Evolutionary conservation across 2,329 filamentous ascomycete genomes (phyloP).

Genomic region (Diaporthe longicolla): DNA sequence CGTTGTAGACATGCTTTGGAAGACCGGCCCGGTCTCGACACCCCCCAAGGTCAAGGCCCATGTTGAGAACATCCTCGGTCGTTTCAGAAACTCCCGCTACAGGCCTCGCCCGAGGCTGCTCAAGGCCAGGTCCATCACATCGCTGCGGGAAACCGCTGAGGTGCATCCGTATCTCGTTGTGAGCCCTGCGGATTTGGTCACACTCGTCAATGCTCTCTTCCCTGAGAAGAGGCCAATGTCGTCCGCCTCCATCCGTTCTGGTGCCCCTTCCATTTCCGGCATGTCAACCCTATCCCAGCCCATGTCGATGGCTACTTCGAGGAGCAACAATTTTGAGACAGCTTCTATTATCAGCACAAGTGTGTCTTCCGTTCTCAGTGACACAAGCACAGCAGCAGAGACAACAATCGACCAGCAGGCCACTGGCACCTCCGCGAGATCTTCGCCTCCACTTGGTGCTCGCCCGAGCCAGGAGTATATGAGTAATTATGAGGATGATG

Average conservation of each 20-base stretch:
- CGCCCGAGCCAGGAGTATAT: constrained; percentile 58
- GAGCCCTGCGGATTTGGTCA: constrained; percentile 83
- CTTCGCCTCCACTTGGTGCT: constrained; percentile 67
- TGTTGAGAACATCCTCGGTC: constrained; percentile 78
- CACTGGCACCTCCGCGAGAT: constrained; percentile 65
- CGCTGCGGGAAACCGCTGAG: constrained; percentile 81
- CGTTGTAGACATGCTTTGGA: constrained; percentile 84
- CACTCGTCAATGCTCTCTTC: constrained; percentile 86
- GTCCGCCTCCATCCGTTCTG: constrained; percentile 74
- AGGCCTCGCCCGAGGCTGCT: constrained; percentile 71
- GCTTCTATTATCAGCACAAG: constrained; percentile 81
- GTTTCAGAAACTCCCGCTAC: constrained; percentile 70
- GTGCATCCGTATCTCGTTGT: constrained; percentile 86
- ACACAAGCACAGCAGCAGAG: constrained; percentile 76
- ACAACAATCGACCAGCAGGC: constrained; percentile 71
- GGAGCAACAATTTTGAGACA: constrained; percentile 71
- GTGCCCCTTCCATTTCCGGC: constrained; percentile 76
- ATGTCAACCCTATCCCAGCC: constrained; percentile 78
- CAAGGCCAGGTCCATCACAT: constrained; percentile 79
- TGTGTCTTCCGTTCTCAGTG: constrained; percentile 79
- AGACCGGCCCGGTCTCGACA: constrained; percentile 73
- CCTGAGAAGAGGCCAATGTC: constrained; percentile 79
- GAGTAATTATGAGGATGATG: constrained; percentile 74
- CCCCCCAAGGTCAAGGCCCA: constrained; percentile 75
- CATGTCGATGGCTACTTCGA: constrained; percentile 72